These are phyloP conservation scores for Tephrocybe sp. DNA, from an alignment of 768 basidiomycete species.

Conservation along the genomic window DNA sequence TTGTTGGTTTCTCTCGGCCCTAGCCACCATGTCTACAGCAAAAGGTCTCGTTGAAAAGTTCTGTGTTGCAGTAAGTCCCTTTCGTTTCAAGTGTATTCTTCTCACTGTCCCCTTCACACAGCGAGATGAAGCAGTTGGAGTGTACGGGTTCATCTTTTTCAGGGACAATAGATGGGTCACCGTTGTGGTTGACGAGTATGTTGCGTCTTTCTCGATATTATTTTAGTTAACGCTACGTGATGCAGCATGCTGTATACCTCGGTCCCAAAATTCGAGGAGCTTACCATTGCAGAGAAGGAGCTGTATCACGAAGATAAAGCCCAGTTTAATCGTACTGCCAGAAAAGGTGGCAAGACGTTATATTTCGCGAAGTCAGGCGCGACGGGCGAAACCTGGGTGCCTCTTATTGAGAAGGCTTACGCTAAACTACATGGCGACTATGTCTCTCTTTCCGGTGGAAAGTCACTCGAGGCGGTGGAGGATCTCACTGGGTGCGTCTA, in stretches of 20 bases:
- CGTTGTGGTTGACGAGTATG: conserved; percentile 58
- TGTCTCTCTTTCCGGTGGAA: conserved; percentile 33
- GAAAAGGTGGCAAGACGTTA: conserved; percentile 47
- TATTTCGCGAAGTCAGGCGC: conserved; percentile 51
- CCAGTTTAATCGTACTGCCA: conserved; percentile 41
- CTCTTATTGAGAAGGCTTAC: conserved; percentile 60
- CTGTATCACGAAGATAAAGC: conserved; percentile 54
- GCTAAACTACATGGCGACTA: conserved; percentile 56
- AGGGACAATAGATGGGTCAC: conserved; percentile 51
- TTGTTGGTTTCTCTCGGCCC: conserved; percentile 57
- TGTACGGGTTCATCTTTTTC: conserved; percentile 63
- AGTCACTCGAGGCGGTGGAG: conserved; percentile 49
- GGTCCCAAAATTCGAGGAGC: conserved; percentile 51
- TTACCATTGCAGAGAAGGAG: conserved; percentile 38
- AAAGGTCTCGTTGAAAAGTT: conserved; percentile 51
- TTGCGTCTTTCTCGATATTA: neutral
- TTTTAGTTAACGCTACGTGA: neutral
- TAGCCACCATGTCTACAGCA: conserved; percentile 49
- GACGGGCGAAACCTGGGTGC: conserved; percentile 55
- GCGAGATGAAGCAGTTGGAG: conserved; percentile 52
- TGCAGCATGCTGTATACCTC: conserved; percentile 46
- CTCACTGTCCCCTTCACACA: conserved; percentile 10
- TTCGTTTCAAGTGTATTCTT: neutral
- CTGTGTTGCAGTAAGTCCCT: conserved; percentile 36
- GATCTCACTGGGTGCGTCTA: conserved; percentile 52